phyloP scores from a whole-genome alignment of 768 basidiomycete genomes.

The Paxillus rubicundulus region DNA sequence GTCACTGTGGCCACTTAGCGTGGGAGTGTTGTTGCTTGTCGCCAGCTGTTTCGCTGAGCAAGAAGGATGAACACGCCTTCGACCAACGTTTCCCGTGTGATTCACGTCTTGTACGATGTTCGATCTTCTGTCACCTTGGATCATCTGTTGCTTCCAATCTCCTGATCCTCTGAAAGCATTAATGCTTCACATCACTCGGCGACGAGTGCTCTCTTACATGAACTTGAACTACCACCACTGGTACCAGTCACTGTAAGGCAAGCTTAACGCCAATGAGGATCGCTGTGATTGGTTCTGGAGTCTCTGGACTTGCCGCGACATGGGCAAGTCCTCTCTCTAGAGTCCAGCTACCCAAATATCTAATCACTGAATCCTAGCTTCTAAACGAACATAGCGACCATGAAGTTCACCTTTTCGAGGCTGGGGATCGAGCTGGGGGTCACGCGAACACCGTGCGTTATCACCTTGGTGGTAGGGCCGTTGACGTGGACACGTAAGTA shows the following conservation, averaged over 20 bases:
- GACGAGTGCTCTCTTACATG: too few relatives aligned
- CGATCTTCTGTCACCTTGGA: neutral
- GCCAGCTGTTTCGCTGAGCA: too few relatives aligned
- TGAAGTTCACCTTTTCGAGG: constrained; percentile 73
- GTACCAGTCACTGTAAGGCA: neutral
- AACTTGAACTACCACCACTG: too few relatives aligned
- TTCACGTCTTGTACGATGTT: neutral
- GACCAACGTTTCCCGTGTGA: neutral
- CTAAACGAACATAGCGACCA: constrained; percentile 74
- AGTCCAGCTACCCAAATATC: neutral
- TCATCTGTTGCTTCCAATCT: neutral
- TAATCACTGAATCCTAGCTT: constrained; percentile 36
- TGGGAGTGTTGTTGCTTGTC: neutral
- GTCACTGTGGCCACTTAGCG: neutral
- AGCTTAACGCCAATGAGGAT: constrained; percentile 49
- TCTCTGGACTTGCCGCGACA: constrained; percentile 74
- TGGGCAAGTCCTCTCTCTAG: constrained; percentile 49
- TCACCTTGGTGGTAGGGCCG: constrained; percentile 36
- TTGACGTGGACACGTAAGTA: constrained; percentile 71
- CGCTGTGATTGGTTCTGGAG: constrained; percentile 74
- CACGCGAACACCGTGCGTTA: constrained; percentile 75
- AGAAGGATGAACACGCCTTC: neutral
- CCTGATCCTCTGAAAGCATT: neutral
- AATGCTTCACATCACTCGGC: neutral
- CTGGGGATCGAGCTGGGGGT: constrained; percentile 64